Evolutionary conservation across 2,329 filamentous ascomycete species (phyloP).

Genomic region (Trichoderma endophyticum): DNA sequence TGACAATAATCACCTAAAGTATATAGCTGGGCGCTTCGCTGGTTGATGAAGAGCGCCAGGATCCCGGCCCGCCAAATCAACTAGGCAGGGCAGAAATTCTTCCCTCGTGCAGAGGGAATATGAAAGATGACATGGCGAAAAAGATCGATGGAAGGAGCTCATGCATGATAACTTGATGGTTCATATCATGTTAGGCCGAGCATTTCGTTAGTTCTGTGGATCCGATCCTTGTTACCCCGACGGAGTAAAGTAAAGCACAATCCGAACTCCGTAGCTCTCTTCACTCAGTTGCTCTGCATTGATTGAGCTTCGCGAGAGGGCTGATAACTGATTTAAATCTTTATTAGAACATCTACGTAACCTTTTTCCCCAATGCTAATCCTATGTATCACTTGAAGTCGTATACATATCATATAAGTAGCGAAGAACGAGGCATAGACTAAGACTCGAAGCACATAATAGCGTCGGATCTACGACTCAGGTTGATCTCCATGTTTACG

Average conservation of each 20-base stretch:
- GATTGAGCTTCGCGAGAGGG: background rate
- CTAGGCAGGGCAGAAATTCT: background rate
- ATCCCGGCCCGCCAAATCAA: background rate
- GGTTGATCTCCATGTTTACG: background rate
- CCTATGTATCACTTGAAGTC: too few species aligned
- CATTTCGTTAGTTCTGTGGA: background rate
- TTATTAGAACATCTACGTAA: background rate
- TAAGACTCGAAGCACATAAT: background rate
- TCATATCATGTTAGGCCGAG: background rate
- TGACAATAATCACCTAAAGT: background rate
- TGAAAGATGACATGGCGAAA: background rate
- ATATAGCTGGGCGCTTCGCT: background rate
- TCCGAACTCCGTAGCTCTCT: constrained; percentile 5
- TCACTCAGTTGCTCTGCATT: background rate
- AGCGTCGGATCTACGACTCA: background rate
- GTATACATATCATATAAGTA: background rate
- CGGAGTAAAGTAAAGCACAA: background rate
- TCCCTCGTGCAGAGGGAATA: background rate
- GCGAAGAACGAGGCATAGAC: background rate
- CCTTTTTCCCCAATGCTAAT: too few species aligned
- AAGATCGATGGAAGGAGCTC: background rate
- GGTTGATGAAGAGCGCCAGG: background rate
- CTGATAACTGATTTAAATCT: background rate
- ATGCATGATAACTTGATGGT: background rate
- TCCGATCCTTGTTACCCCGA: background rate